Evolutionary conservation across 179 eudicot genomes (phyloP).

Genomic region (Spergularia azorica): DNA sequence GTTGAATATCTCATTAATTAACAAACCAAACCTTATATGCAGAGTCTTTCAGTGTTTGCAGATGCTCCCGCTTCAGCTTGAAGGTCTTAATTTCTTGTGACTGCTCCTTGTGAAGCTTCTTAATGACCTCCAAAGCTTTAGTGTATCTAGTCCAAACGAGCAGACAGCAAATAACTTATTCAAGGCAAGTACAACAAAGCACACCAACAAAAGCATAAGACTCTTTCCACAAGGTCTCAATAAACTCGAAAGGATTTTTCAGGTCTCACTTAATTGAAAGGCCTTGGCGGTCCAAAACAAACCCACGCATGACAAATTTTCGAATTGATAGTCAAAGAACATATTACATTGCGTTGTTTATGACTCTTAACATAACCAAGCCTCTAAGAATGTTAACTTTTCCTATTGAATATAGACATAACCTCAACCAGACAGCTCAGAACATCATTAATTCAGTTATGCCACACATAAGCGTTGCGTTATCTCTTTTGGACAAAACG

Average conservation of each 20-base stretch:
- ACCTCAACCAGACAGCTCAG: not conserved
- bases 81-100: slow-evolving; percentile 91
- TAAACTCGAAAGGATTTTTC: not conserved
- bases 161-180: slow-evolving; percentile 23
- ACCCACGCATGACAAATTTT: not conserved
- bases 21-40: slow-evolving; percentile 70
- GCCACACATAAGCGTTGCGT: too few species aligned
- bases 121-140: slow-evolving; percentile 96
- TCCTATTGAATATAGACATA: not conserved
- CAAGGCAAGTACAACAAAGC: slow-evolving; percentile 13
- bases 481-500: too few species aligned
- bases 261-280: not conserved
- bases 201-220: not conserved
- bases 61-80: slow-evolving; percentile 88
- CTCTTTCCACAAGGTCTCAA: slow-evolving; percentile 1
- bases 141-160: slow-evolving; percentile 64
- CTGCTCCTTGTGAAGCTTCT: slow-evolving; percentile 99
- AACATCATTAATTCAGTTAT: too few species aligned
- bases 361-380: not conserved
- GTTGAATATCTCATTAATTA: not conserved
- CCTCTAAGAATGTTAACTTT: not conserved
- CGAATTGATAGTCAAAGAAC: not conserved
- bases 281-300: not conserved
- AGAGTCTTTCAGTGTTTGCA: slow-evolving; percentile 91
- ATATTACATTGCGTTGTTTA: not conserved